These are phyloP conservation scores for Phytopythium chamaehyphon DNA, from an alignment of 352 stramenopile genomes.

Conservation along the genomic window DNA sequence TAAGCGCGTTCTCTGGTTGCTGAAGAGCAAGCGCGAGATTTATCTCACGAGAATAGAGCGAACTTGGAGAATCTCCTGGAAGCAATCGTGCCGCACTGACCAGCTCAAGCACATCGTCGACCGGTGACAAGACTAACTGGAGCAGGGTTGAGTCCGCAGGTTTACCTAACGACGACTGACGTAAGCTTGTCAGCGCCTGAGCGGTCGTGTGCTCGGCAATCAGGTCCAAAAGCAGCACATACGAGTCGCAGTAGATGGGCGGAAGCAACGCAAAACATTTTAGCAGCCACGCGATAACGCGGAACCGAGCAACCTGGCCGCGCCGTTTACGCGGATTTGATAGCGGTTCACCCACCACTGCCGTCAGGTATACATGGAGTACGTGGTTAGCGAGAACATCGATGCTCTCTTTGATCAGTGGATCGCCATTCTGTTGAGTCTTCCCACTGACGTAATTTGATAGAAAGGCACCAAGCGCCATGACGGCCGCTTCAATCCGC, in stretches of 20 bases:
- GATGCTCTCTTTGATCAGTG: constrained; percentile 10
- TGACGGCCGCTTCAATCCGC: constrained; percentile 76
- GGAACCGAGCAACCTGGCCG: constrained; percentile 74
- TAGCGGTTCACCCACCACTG: constrained; percentile 45
- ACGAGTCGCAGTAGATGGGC: constrained; percentile 78
- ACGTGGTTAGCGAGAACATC: constrained; percentile 66
- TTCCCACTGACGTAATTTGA: neutral
- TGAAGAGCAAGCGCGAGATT: constrained; percentile 73
- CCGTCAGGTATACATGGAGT: constrained; percentile 62
- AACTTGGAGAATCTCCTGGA: constrained; percentile 53
- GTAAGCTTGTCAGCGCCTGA: constrained; percentile 70
- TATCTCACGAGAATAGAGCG: constrained; percentile 68
- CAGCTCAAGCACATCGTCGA: constrained; percentile 62
- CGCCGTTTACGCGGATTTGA: constrained; percentile 74
- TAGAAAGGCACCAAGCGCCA: constrained; percentile 64
- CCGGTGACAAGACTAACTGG: constrained; percentile 41
- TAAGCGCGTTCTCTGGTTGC: constrained; percentile 68
- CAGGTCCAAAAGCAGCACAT: constrained; percentile 72
- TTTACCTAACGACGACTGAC: constrained; percentile 39
- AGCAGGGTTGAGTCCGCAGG: constrained; percentile 67
- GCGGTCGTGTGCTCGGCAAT: constrained; percentile 76
- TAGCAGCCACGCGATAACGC: constrained; percentile 72
- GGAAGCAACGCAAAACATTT: constrained; percentile 74
- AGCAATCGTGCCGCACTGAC: constrained; percentile 49
- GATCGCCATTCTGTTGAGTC: constrained; percentile 23